Evolutionary conservation across 768 basidiomycete genomes (phyloP).

Genomic region (Cystobasidium tubakii): DNA sequence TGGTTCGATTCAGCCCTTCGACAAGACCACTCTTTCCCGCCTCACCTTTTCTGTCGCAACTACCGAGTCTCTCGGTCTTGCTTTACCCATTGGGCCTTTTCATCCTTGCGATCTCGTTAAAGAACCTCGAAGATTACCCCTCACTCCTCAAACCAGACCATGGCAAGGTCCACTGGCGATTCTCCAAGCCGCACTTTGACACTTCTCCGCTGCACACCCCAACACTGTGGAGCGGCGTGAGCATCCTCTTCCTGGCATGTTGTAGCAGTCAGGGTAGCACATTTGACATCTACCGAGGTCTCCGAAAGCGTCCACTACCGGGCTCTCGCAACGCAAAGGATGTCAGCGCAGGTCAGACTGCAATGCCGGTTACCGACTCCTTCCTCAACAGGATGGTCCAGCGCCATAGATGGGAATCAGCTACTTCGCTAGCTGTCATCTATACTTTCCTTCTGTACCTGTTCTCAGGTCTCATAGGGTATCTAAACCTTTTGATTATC

Average conservation of each 20-base stretch:
- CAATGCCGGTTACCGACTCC: not conserved
- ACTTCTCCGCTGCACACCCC: conserved; percentile 11
- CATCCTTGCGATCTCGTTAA: conserved; percentile 43
- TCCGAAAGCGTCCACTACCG: conserved; percentile 19
- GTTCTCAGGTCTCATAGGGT: conserved; percentile 42
- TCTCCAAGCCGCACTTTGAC: conserved; percentile 16
- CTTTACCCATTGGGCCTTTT: conserved; percentile 44
- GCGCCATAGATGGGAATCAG: conserved; percentile 43
- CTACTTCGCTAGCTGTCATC: conserved; percentile 36
- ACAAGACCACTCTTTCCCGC: conserved; percentile 5
- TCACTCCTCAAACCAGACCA: conserved; percentile 31
- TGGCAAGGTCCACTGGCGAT: conserved; percentile 1
- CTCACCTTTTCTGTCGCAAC: conserved; percentile 25
- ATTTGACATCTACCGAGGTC: conserved; percentile 37
- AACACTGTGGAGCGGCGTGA: conserved; percentile 40
- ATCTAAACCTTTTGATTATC: conserved; percentile 31
- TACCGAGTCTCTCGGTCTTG: conserved; percentile 30
- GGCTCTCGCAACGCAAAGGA: not conserved
- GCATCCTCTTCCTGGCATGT: conserved; percentile 42
- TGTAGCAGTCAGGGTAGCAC: conserved; percentile 39
- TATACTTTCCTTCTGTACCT: conserved; percentile 38
- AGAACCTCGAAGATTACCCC: conserved; percentile 34
- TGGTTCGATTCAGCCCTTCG: conserved; percentile 10
- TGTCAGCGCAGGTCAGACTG: not conserved
- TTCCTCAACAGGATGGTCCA: conserved; percentile 24